A percentile compares a stretch with the other conserved stretches of the same genome.
Evolutionary conservation across 176 grass and related monocot genomes (phyloP).

Genomic region (Rhynchospora breviuscula): DNA sequence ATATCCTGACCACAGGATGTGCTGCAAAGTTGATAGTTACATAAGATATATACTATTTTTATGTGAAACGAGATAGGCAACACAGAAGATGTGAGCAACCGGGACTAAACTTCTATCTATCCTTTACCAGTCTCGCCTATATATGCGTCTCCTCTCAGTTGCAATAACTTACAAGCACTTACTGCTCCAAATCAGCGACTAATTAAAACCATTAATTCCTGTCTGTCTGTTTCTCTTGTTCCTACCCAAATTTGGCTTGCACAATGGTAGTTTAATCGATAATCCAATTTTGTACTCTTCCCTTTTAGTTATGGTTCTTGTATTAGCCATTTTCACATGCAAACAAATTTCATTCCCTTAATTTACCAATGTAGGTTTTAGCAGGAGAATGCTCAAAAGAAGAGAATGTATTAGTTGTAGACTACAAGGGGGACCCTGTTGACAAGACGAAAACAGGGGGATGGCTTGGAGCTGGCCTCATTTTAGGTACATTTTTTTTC

Average conservation of each 20-base stretch:
- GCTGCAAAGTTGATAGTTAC: conserved; percentile 2
- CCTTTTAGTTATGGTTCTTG: not conserved
- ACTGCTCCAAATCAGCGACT: not conserved
- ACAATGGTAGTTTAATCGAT: not conserved
- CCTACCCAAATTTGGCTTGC: not conserved
- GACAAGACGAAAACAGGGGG: conserved; percentile 75
- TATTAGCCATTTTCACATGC: not conserved
- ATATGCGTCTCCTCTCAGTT: not conserved
- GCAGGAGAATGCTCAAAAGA: conserved; percentile 32
- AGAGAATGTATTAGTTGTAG: conserved; percentile 24
- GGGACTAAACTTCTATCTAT: not conserved
- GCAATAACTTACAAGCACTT: not conserved
- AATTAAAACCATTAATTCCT: not conserved
- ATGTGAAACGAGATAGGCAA: not conserved
- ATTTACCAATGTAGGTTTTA: conserved; percentile 40
- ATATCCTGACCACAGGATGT: not conserved
- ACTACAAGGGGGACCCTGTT: conserved; percentile 59
- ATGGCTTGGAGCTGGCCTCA: conserved; percentile 76
- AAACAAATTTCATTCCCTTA: not conserved
- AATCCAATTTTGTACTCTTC: not conserved
- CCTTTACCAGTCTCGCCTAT: not conserved
- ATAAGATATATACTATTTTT: not conserved
- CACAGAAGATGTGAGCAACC: conserved; percentile 19
- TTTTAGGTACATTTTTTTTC: conserved; percentile 36
- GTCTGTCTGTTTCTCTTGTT: not conserved